Conservation (phyloP, 306 rosid genomes). For the Dryas drummondii region DNA sequence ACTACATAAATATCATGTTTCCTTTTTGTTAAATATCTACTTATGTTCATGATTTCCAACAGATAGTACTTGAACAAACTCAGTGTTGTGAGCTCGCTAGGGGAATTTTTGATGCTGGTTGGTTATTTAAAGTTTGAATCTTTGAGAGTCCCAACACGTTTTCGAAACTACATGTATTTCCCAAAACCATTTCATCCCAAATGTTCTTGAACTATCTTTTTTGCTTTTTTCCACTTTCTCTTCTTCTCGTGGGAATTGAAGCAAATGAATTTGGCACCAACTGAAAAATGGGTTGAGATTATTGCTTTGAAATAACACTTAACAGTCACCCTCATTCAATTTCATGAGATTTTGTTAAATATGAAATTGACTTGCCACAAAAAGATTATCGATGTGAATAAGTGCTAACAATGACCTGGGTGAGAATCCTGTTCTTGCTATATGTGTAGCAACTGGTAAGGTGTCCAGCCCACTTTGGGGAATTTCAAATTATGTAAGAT, state of each 20-base stretch:
- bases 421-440: slow-evolving; percentile 4
- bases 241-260: neutral
- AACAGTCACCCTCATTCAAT: neutral
- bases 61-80: neutral
- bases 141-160: neutral
- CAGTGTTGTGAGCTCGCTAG: neutral
- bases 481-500: neutral
- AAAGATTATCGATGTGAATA: neutral
- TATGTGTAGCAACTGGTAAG: neutral
- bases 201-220: neutral
- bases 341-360: neutral
- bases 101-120: neutral
- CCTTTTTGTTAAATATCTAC: neutral
- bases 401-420: neutral
- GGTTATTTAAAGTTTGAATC: neutral
- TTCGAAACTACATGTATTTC: too few relatives aligned
- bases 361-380: neutral
- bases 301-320: neutral
- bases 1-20: neutral
- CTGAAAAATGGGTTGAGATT: neutral
- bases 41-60: slow-evolving; percentile 2
- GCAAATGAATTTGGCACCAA: neutral
- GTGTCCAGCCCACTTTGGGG: neutral
- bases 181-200: neutral
- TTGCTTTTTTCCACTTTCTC: neutral